Percentiles rank a stretch among this genome's conserved stretches.
These are phyloP conservation scores for Naematelia aurantialba DNA, from an alignment of 768 basidiomycete genomes.

Conservation along the genomic window DNA sequence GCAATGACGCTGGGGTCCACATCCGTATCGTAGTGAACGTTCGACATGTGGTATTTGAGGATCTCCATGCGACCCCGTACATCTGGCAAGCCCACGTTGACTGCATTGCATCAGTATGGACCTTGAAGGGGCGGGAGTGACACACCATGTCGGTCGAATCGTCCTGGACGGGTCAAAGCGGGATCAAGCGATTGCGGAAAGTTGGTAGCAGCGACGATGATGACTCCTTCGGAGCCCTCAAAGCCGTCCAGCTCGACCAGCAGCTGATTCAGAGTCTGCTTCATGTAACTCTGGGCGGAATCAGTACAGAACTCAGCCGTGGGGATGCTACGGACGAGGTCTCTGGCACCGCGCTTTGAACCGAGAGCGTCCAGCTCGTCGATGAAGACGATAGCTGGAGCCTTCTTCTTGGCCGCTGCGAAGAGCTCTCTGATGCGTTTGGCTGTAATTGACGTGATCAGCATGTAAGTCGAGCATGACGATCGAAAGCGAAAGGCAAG, in stretches of 20 bases:
- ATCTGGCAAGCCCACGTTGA: constrained; percentile 91
- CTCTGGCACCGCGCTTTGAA: constrained; percentile 59
- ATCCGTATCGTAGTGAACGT: constrained; percentile 61
- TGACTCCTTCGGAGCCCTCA: constrained; percentile 80
- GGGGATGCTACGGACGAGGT: constrained; percentile 29
- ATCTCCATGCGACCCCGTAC: constrained; percentile 89
- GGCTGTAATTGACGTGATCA: constrained; percentile 52
- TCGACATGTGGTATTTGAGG: constrained; percentile 81
- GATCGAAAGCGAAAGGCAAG: background rate
- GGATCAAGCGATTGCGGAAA: constrained; percentile 93
- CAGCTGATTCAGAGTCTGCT: constrained; percentile 78
- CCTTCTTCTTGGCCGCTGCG: constrained; percentile 84
- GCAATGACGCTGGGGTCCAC: constrained; percentile 85
- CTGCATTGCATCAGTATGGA: constrained; percentile 43
- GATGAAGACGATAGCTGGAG: constrained; percentile 97
- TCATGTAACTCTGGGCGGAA: constrained; percentile 62
- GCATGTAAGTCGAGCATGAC: background rate
- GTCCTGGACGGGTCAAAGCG: constrained; percentile 90
- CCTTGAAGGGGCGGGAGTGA: background rate
- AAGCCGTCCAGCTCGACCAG: constrained; percentile 98
- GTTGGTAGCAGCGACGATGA: constrained; percentile 89
- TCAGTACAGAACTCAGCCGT: constrained; percentile 25
- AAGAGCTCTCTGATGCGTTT: constrained; percentile 94
- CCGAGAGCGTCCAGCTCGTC: constrained; percentile 94
- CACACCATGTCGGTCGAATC: constrained; percentile 75